A percentile compares a stretch with the other conserved stretches of the same genome.
Conservation (phyloP, 345 rosid species). For the Heritiera fomes region DNA sequence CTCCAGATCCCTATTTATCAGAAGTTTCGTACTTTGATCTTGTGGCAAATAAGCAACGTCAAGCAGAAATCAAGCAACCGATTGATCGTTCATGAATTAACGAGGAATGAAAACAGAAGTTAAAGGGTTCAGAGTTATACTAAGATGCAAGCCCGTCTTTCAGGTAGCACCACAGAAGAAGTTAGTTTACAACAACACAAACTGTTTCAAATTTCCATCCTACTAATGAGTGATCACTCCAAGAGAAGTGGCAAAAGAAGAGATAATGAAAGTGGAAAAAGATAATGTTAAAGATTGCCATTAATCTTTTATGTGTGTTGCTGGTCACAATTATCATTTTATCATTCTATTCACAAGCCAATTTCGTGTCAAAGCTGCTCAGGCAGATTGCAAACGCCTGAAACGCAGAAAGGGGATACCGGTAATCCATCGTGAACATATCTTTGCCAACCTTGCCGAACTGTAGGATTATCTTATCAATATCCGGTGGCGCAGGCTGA, state of each 20-base stretch:
- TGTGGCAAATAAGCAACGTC: not conserved
- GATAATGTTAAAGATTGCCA: not conserved
- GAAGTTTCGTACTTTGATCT: not conserved
- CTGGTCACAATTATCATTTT: constrained; percentile 9
- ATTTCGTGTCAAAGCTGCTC: constrained; percentile 98
- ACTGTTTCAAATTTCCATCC: no score
- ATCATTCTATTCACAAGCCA: constrained; percentile 85
- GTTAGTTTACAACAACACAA: no score
- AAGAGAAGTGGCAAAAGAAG: no score
- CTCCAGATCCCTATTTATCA: not conserved
- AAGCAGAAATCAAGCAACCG: not conserved
- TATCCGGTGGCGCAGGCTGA: constrained; percentile 52
- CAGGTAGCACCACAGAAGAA: not conserved
- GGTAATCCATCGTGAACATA: constrained; percentile 97
- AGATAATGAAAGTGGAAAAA: not conserved
- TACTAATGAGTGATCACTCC: no score
- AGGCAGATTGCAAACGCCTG: constrained; percentile 97
- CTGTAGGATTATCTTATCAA: constrained; percentile 91
- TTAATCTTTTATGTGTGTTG: not conserved
- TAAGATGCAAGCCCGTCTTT: not conserved
- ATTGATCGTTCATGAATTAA: not conserved
- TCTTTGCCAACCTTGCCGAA: constrained; percentile 96
- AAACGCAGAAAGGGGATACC: constrained; percentile 92
- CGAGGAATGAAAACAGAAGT: not conserved
- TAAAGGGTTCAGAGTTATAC: not conserved